phyloP scores from a whole-genome alignment of 306 rosid genomes.

The Pterocarpus santalinus region DNA sequence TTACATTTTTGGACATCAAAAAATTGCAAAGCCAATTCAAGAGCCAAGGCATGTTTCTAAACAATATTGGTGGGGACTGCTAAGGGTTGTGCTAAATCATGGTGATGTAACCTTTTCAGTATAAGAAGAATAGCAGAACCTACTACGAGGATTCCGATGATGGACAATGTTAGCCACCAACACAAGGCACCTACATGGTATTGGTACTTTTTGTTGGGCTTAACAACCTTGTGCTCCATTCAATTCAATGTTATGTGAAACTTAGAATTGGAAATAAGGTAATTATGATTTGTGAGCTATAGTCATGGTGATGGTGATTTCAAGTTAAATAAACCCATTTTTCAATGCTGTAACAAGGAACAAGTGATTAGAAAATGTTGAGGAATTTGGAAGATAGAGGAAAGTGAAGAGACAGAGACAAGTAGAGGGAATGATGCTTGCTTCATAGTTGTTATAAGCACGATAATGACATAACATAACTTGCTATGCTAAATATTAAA shows the following conservation, averaged over 20 bases:
- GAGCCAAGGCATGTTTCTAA: slow-evolving; percentile 54
- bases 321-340: not conserved
- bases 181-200: slow-evolving; percentile 29
- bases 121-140: slow-evolving; percentile 49
- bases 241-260: not conserved
- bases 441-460: slow-evolving; percentile 21
- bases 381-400: not conserved
- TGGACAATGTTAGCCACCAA: slow-evolving; percentile 54
- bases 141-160: slow-evolving; percentile 49
- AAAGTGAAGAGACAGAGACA: slow-evolving; percentile 27
- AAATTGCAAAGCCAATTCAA: slow-evolving; percentile 64
- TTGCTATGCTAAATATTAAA: not conserved
- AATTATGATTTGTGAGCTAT: not conserved
- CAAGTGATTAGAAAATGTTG: not conserved
- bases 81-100: slow-evolving; percentile 4
- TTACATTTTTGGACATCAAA: slow-evolving; percentile 73
- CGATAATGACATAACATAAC: slow-evolving; percentile 8
- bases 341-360: not conserved
- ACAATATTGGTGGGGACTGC: slow-evolving; percentile 47
- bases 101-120: slow-evolving; percentile 33
- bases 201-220: slow-evolving; percentile 28
- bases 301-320: not conserved
- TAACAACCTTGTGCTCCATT: slow-evolving; percentile 42
- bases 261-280: not conserved
- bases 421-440: slow-evolving; percentile 20